A percentile compares a stretch with the other conserved stretches of the same genome.
phyloP scores from a whole-genome alignment of 148 eudicot genomes.

The Fagopyrum esculentum region DNA sequence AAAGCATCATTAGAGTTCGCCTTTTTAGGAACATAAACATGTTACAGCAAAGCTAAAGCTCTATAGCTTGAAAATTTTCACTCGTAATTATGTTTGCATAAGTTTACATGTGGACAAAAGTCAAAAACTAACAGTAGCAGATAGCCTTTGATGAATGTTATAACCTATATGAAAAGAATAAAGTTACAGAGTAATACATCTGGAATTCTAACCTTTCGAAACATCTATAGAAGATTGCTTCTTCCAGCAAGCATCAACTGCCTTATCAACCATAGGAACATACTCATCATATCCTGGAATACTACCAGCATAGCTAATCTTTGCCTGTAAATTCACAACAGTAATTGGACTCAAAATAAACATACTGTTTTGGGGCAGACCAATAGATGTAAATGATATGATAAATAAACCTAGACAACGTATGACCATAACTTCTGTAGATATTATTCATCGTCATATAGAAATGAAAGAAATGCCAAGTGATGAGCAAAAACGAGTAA shows the following conservation, averaged over 20 bases:
- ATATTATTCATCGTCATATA: not conserved
- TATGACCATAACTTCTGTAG: not conserved
- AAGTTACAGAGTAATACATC: not conserved
- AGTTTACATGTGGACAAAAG: not conserved
- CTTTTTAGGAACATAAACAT: not conserved
- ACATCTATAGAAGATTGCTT: conserved; percentile 46
- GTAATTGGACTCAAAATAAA: not conserved
- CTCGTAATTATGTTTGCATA: not conserved
- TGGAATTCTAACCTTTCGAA: conserved; percentile 43
- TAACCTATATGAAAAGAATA: not conserved
- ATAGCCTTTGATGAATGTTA: not conserved
- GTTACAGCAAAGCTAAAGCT: not conserved
- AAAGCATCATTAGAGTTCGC: not conserved
- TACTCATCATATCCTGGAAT: conserved; percentile 81
- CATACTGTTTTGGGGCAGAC: not conserved
- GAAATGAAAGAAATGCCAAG: not conserved
- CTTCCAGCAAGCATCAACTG: conserved; percentile 86
- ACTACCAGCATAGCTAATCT: conserved; percentile 47
- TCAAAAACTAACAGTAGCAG: not conserved
- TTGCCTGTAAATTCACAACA: conserved; percentile 38
- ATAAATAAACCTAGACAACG: not conserved
- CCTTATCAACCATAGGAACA: conserved; percentile 97
- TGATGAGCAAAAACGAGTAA: not conserved
- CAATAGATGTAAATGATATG: not conserved
- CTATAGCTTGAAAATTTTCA: not conserved